These are phyloP conservation scores for Backusella parvicylindrica DNA, from an alignment of 192 early-diverging fungal genomes.

Conservation along the genomic window DNA sequence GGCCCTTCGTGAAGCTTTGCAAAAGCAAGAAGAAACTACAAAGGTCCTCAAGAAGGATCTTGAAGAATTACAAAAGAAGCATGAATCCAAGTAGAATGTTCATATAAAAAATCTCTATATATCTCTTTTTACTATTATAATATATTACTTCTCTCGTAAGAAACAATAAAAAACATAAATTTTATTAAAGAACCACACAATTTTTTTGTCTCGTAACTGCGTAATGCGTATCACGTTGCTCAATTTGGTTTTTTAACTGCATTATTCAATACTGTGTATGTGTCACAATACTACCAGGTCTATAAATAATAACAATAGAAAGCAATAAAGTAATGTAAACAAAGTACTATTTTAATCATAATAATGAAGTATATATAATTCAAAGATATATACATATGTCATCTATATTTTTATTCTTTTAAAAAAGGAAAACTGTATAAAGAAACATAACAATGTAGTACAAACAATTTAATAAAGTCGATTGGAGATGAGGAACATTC, in stretches of 20 bases:
- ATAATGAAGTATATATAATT: too few relatives aligned
- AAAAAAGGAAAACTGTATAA: neutral
- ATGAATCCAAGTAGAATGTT: slow-evolving; percentile 4
- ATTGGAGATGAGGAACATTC: neutral
- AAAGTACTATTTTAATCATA: too few relatives aligned
- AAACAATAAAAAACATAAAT: neutral
- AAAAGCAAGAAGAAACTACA: slow-evolving; percentile 31
- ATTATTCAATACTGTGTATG: too few relatives aligned
- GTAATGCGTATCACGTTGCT: slow-evolving; percentile 1
- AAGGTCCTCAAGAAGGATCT: slow-evolving; percentile 26
- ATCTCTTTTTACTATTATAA: too few relatives aligned
- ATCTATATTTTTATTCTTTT: neutral
- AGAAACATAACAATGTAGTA: neutral
- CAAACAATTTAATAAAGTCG: neutral
- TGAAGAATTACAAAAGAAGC: slow-evolving; percentile 23
- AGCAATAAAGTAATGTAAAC: too few relatives aligned
- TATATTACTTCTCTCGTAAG: too few relatives aligned
- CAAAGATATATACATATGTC: neutral
- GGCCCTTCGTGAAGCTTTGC: slow-evolving; percentile 27
- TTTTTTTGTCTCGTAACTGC: neutral
- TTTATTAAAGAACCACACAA: neutral
- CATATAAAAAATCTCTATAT: too few relatives aligned
- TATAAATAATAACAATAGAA: too few relatives aligned
- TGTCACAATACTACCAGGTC: neutral
- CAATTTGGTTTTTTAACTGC: too few relatives aligned